phyloP scores from a whole-genome alignment of 208 protist genomes.

The Trypanosoma vivax region DNA sequence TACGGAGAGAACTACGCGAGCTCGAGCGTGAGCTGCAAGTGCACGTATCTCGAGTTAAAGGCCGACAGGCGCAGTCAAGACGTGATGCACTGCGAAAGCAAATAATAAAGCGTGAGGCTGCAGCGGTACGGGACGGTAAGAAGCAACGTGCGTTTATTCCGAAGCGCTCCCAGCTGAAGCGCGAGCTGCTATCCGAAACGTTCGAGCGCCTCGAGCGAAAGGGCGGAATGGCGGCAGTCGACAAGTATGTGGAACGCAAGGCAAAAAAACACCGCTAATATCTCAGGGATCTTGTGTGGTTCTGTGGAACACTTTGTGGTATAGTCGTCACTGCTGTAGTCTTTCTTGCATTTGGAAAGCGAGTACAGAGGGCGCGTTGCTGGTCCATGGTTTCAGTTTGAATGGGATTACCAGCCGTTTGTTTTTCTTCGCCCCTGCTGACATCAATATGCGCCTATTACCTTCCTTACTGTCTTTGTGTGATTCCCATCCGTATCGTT shows the following conservation, averaged over 20 bases:
- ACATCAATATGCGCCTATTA: too few species aligned
- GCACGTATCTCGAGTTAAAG: conserved; percentile 39
- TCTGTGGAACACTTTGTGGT: not conserved
- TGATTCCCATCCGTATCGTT: too few species aligned
- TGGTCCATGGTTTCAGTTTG: too few species aligned
- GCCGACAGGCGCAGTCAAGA: conserved; percentile 29
- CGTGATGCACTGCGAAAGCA: conserved; percentile 36
- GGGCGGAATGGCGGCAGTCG: conserved; percentile 75
- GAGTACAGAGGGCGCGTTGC: too few species aligned
- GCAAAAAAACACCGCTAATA: conserved; percentile 26
- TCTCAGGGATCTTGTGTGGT: not conserved
- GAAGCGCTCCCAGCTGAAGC: conserved; percentile 71
- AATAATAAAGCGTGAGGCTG: conserved; percentile 66
- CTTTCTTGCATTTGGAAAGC: too few species aligned
- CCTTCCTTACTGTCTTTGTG: too few species aligned
- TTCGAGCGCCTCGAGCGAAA: conserved; percentile 62
- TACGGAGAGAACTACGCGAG: conserved; percentile 52
- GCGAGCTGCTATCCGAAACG: conserved; percentile 56
- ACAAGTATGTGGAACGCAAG: conserved; percentile 62
- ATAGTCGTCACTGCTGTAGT: too few species aligned
- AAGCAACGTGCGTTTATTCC: conserved; percentile 75
- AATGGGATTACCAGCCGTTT: too few species aligned
- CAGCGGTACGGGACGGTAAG: conserved; percentile 53
- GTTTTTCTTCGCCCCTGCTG: too few species aligned
- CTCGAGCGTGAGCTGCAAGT: conserved; percentile 69